Evolutionary conservation across 306 rosid species (phyloP), one percentile per base, ranked within the genome.

Genomic region (Hippophae rhamnoides): DNA sequence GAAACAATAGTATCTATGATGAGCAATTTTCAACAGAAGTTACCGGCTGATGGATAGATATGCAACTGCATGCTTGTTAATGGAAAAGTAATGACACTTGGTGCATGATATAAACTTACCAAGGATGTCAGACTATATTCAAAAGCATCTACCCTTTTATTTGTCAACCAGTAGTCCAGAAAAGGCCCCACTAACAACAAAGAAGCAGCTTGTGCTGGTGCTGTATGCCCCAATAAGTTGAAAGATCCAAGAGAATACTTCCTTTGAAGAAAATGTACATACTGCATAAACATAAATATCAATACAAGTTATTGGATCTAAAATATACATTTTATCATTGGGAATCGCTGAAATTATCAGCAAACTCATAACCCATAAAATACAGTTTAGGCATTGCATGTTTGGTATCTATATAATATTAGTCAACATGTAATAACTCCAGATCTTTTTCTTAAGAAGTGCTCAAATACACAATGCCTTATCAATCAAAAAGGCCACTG

Each of bases 191-290:
- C 13, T 60, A 79, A 54, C 27, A 83, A 72, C 61, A 86, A 60
- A 52, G 86, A 79, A 54, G 84, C 64, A 46, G 95, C 90, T 69
- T 86, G 95, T 57, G 79, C 81, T 9, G 95, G 95, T 12, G 95
- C 95, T 18, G 84, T 84, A 56, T 86, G 90, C 60, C 88, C 84
- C 75, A 86, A 59, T 72, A 86, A 74, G 65, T 84, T 79, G 76
- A 86, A 86, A 9, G 95, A 86, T 55, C 95, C 85, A 47, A 86
- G 84, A 54, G 95, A 81, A 64, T 86, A 79, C 68, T 83, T 86
- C 65, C 82, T 72, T 76, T 83, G 95, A 54, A 86, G 90, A 62
- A 61, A 77, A 75, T 83, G 90, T 54, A 86, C 90, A 73, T 76
- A 81, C 95, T 86, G 78, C 79, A 73, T 45, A 73, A 54, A 58